Conservation (phyloP, 345 rosid species). For the Carallia pectinifolia region DNA sequence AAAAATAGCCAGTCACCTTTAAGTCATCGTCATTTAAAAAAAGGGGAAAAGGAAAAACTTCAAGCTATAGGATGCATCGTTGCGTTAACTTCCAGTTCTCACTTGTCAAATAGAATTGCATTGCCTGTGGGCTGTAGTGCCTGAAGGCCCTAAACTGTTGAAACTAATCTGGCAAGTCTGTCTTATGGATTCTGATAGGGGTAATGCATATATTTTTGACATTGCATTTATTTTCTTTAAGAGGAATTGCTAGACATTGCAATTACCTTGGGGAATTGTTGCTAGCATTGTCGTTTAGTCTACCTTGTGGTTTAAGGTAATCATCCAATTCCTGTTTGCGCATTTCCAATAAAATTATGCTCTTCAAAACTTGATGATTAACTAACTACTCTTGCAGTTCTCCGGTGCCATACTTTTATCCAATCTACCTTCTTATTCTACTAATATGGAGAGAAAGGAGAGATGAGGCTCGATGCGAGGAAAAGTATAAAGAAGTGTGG, state of each 20-base stretch:
- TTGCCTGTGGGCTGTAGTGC: neutral
- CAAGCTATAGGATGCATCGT: neutral
- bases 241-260: constrained; percentile 97
- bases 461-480: constrained; percentile 86
- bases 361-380: constrained; percentile 7
- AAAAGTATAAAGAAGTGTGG: constrained; percentile 86
- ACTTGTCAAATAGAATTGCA: no score
- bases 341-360: neutral
- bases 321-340: neutral
- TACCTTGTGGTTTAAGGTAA: constrained; percentile 89
- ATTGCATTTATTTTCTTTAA: constrained; percentile 22
- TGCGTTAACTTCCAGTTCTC: neutral
- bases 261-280: constrained; percentile 92
- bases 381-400: constrained; percentile 49
- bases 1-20: neutral
- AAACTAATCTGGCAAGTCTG: neutral
- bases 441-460: constrained; percentile 90
- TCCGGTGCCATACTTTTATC: constrained; percentile 77
- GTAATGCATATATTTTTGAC: neutral
- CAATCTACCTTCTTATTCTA: constrained; percentile 76
- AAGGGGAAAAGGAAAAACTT: neutral
- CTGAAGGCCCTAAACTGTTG: neutral
- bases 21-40: neutral
- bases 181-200: constrained; percentile 2
- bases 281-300: constrained; percentile 89